Evolutionary conservation across 257 asterid genomes (phyloP).

Genomic region (Coffea eugenioides): DNA sequence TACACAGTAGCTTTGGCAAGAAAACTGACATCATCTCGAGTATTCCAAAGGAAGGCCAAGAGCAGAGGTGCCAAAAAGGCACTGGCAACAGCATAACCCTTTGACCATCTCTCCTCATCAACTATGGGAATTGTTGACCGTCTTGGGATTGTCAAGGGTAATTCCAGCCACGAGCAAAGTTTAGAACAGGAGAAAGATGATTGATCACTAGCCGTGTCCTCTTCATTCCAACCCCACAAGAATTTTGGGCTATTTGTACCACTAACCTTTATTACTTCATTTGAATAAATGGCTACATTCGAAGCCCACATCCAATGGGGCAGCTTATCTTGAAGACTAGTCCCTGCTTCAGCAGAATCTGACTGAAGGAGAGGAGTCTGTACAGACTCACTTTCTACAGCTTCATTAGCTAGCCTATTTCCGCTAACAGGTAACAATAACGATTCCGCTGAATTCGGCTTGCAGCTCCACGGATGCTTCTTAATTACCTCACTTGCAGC

Average conservation of each 20-base stretch:
- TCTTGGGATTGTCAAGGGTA: conserved; percentile 62
- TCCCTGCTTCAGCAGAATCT: conserved; percentile 29
- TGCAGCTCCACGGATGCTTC: conserved; percentile 29
- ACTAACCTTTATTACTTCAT: conserved; percentile 31
- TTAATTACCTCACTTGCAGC: conserved; percentile 54
- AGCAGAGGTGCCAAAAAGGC: conserved; percentile 61
- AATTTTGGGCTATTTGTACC: conserved; percentile 21
- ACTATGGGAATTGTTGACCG: conserved; percentile 69
- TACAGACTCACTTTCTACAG: conserved; percentile 27
- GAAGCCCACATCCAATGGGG: conserved; percentile 71
- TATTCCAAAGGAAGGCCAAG: conserved; percentile 51
- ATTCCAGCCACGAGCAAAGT: conserved; percentile 42
- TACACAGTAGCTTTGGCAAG: conserved; percentile 23
- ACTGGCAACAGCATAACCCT: conserved; percentile 56
- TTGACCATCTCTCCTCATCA: conserved; percentile 80
- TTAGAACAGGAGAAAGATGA: conserved; percentile 46
- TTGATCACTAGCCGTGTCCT: conserved; percentile 11
- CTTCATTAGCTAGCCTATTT: conserved; percentile 14
- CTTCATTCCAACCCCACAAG: conserved; percentile 73
- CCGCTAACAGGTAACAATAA: conserved; percentile 45
- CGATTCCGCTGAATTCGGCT: conserved; percentile 30
- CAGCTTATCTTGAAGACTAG: conserved; percentile 37
- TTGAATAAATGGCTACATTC: conserved; percentile 53
- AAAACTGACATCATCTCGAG: conserved; percentile 13
- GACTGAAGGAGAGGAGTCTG: conserved; percentile 22